Percentiles rank a stretch among this genome's conserved stretches.
These are phyloP conservation scores for Trichoderma brevicompactum DNA, from an alignment of 2,329 filamentous ascomycete genomes.

Conservation along the genomic window DNA sequence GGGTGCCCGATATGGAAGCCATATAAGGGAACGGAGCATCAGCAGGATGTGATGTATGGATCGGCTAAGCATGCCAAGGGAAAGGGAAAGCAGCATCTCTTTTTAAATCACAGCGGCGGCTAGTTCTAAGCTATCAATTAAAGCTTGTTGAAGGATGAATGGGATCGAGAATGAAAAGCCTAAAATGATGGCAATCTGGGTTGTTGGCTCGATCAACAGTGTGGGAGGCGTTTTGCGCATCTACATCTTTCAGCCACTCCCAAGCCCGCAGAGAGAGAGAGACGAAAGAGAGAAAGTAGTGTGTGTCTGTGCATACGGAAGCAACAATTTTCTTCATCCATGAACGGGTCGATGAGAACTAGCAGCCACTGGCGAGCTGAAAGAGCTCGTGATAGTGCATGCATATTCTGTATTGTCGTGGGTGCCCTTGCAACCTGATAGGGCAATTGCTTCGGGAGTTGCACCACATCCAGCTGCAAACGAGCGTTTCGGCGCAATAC, in stretches of 20 bases:
- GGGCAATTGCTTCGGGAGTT: neutral
- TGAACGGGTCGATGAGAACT: neutral
- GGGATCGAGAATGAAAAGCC: neutral
- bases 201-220: conserved; percentile 7
- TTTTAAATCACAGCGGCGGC: neutral
- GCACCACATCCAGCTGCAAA: neutral
- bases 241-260: neutral
- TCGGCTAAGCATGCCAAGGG: neutral
- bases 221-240: conserved; percentile 11
- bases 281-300: too few relatives aligned
- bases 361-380: neutral
- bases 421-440: neutral
- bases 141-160: neutral
- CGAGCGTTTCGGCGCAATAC: neutral
- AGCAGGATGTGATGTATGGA: neutral
- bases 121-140: neutral
- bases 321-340: neutral
- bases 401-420: neutral
- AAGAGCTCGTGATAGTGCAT: neutral
- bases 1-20: neutral
- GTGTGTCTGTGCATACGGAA: too few relatives aligned
- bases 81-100: neutral
- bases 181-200: neutral
- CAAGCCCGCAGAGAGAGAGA: neutral
- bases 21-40: neutral